Base-by-base conservation (phyloP, 306 rosid species). In the Glycyrrhiza uralensis region DNA sequence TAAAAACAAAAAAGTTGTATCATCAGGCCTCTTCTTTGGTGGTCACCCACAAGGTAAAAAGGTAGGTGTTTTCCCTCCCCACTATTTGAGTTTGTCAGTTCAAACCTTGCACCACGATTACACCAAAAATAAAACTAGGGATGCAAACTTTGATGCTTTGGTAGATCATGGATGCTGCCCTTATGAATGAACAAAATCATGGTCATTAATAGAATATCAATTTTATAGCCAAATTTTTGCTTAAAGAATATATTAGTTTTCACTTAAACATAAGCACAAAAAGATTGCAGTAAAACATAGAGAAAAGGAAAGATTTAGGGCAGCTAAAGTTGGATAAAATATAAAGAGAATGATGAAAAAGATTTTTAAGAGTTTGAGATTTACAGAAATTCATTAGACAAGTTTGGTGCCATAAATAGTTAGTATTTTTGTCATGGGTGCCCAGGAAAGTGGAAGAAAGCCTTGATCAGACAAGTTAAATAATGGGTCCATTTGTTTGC, bases 391-490 rank as follows among this genome's bases (percentile, higher is more conserved):
- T 13, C 35, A 36, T 44, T 45, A 14, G 47, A 63, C 19, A 7
- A 22, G 7, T 63, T 59, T 38, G 19, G 36, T 19, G 28, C 19
- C 30, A 19, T 3, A 26, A 41, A 60, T 22, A 60, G 28, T 59
- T 46, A 72, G 59, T 45, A 45, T 24, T 46, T 23, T 14, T 33
- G 61, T 33, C 32, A 60, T 29, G 29, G 22, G 2, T 15, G 44
- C 39, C 51, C 11, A 22, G 20, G 46, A 33, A 20, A 44, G 56
- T 33, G 63, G 74, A 58, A 72, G 76, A 59, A 59, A 73, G 17
- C 49, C 46, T 58, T 59, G 60, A 32, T 11, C 54, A 15, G 15
- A 62, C 64, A 62, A 62, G 10, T 35, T 23, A 51, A 50, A 65
- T 44, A 18, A 28, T 23, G 68, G 49, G 18, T 38, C 3, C 68